phyloP scores from a whole-genome alignment of 106 monocot genomes.

The Cymbidium sinense region DNA sequence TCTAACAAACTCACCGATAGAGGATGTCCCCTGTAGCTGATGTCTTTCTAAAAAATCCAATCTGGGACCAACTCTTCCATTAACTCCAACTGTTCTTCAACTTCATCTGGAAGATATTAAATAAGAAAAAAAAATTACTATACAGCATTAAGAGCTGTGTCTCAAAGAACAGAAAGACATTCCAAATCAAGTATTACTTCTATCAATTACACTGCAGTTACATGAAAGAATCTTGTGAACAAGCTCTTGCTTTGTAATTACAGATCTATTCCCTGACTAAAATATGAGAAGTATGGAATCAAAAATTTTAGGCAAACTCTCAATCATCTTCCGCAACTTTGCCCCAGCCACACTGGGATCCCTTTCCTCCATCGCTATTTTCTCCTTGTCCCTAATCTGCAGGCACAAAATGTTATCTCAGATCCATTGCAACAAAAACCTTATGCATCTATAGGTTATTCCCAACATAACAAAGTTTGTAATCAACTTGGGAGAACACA shows the following conservation, averaged over 20 bases:
- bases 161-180: neutral
- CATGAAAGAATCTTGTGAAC: constrained; percentile 66
- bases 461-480: too few relatives aligned
- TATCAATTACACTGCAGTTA: constrained; percentile 53
- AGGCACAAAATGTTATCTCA: too few relatives aligned
- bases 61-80: constrained; percentile 77
- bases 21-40: constrained; percentile 50
- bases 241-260: constrained; percentile 79
- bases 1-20: constrained; percentile 39
- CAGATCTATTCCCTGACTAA: constrained; percentile 51
- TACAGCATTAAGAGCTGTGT: neutral
- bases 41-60: constrained; percentile 64
- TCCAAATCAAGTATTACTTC: constrained; percentile 31
- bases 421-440: too few relatives aligned
- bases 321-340: constrained; percentile 47
- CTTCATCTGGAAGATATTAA: constrained; percentile 47
- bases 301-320: constrained; percentile 61
- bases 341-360: constrained; percentile 26
- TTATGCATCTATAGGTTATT: too few relatives aligned
- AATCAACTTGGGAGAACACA: too few relatives aligned
- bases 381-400: constrained; percentile 78
- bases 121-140: neutral
- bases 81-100: constrained; percentile 71
- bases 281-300: constrained; percentile 66
- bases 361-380: constrained; percentile 38